Conservation (phyloP, 2,329 filamentous ascomycete genomes). For the Phyllosticta citribraziliensis region DNA sequence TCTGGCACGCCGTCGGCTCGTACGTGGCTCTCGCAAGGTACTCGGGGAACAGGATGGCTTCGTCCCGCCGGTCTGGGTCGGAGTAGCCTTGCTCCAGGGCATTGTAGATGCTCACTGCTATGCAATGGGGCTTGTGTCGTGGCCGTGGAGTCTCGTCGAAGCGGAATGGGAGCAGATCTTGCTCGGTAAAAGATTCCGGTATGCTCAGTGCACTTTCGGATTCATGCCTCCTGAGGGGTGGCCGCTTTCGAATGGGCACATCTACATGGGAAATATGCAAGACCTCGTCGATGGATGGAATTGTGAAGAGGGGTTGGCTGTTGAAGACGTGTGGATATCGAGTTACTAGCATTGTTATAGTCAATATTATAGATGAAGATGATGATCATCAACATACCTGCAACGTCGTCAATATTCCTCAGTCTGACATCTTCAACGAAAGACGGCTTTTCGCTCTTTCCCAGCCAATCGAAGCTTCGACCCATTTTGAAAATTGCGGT, state of each 20-base stretch:
- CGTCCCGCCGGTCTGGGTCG: neutral
- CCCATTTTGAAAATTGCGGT: neutral
- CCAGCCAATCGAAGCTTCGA: neutral
- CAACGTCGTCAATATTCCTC: neutral
- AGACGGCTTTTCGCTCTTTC: neutral
- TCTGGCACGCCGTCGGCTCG: neutral
- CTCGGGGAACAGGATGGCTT: neutral
- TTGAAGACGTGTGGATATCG: constrained; percentile 8
- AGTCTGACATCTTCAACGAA: neutral
- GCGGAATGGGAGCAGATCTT: neutral
- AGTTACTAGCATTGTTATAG: neutral
- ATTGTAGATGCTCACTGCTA: neutral
- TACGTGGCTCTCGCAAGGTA: neutral
- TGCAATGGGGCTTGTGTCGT: neutral
- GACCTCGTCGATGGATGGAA: constrained; percentile 7
- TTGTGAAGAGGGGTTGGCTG: neutral
- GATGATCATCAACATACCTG: neutral
- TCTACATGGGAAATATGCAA: neutral
- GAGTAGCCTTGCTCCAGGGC: neutral
- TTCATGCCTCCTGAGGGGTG: neutral
- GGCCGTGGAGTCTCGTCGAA: neutral
- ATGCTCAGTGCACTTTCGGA: neutral
- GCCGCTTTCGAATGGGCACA: neutral
- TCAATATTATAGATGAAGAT: neutral
- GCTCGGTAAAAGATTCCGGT: neutral